phyloP scores from a whole-genome alignment of 805 yeast genomes.

The Yamadazyma olivae region DNA sequence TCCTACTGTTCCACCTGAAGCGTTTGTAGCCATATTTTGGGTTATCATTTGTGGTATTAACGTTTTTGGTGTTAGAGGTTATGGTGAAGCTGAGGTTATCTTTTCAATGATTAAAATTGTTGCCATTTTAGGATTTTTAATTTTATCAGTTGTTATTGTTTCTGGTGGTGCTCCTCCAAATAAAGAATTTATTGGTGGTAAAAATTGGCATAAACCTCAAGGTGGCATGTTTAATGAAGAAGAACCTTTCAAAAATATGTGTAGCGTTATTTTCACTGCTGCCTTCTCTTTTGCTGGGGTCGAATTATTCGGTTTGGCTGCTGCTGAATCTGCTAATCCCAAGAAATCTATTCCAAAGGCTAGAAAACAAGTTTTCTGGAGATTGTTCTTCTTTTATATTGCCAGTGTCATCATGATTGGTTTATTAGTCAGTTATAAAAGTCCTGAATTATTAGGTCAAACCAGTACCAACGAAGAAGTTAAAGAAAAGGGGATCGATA shows the following conservation, averaged over 20 bases:
- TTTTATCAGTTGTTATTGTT: slow-evolving; percentile 52
- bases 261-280: slow-evolving; percentile 56
- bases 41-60: slow-evolving; percentile 49
- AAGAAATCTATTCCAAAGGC: slow-evolving; percentile 62
- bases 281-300: slow-evolving; percentile 68
- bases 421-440: slow-evolving; percentile 43
- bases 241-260: slow-evolving; percentile 57
- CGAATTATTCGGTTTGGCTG: slow-evolving; percentile 62
- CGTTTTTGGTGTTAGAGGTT: slow-evolving; percentile 61
- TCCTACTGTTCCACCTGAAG: slow-evolving; percentile 41
- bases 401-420: slow-evolving; percentile 53
- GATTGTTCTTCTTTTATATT: slow-evolving; percentile 58
- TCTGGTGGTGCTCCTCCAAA: slow-evolving; percentile 58
- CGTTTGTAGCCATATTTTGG: slow-evolving; percentile 56
- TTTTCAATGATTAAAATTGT: slow-evolving; percentile 54
- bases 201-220: slow-evolving; percentile 52
- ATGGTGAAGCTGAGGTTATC: slow-evolving; percentile 66
- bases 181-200: slow-evolving; percentile 59
- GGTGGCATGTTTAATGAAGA: slow-evolving; percentile 46
- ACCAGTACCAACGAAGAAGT: slow-evolving; percentile 11
- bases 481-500: slow-evolving; percentile 18
- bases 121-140: slow-evolving; percentile 57
- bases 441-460: slow-evolving; percentile 18
- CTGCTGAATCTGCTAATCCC: slow-evolving; percentile 63
- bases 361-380: slow-evolving; percentile 63